Conservation (phyloP, 2,329 filamentous ascomycete genomes). For the Camillea tinctor region DNA sequence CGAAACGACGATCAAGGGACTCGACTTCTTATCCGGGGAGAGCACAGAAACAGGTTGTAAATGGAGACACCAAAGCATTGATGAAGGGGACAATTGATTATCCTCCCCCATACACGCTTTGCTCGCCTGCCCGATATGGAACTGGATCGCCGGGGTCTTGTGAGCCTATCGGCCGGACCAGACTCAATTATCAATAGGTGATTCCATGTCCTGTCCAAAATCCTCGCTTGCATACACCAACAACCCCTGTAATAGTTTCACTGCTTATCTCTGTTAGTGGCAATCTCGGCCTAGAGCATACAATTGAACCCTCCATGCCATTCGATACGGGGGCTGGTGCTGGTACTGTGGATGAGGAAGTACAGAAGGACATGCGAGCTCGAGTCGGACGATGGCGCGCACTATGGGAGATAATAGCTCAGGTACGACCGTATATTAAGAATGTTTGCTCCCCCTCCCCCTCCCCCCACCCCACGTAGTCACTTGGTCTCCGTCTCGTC, state of each 20-base stretch:
- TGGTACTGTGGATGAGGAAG: no score
- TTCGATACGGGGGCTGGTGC: not conserved
- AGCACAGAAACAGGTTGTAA: not conserved
- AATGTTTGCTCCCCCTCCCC: not conserved
- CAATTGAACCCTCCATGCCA: not conserved
- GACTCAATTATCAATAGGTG: not conserved
- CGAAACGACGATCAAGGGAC: not conserved
- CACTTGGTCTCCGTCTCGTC: not conserved
- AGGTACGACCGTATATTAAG: not conserved
- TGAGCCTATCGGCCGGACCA: not conserved
- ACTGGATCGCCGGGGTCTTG: not conserved
- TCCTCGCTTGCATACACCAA: not conserved
- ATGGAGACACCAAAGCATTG: not conserved
- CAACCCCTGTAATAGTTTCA: not conserved
- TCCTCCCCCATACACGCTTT: not conserved
- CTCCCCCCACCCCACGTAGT: not conserved
- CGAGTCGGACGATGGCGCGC: not conserved
- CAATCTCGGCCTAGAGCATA: not conserved
- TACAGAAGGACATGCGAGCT: not conserved
- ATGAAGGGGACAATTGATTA: not conserved
- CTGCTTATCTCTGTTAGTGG: constrained; percentile 6
- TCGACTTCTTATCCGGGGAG: not conserved
- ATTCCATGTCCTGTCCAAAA: not conserved
- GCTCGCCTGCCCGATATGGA: not conserved
- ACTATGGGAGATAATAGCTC: not conserved